Conservation (phyloP, 192 early-diverging fungal species). For the Linnemannia schmuckeri region DNA sequence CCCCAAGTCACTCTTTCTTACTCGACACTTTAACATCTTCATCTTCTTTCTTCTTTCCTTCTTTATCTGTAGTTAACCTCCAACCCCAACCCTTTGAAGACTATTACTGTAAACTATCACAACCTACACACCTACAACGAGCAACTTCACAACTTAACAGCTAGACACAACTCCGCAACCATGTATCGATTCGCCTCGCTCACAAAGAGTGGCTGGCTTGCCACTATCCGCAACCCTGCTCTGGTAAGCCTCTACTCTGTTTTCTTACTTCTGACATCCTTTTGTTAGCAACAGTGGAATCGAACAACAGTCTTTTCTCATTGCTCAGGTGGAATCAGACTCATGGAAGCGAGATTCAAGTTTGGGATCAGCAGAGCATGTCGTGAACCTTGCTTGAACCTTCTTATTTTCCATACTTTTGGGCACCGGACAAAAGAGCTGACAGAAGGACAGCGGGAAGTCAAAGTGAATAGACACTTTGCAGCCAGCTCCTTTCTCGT, state of each 20-base stretch:
- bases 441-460: not conserved
- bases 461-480: not conserved
- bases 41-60: not conserved
- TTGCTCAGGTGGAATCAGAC: not conserved
- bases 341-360: not conserved
- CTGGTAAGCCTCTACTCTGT: constrained; percentile 22
- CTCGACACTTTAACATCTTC: not conserved
- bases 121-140: not conserved
- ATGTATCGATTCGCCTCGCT: constrained; percentile 52
- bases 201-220: constrained; percentile 24
- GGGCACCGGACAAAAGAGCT: not conserved
- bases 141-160: not conserved
- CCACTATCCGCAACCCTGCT: constrained; percentile 19
- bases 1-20: not conserved
- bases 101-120: no score
- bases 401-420: not conserved
- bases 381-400: constrained; percentile 7
- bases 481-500: not conserved
- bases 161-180: not conserved
- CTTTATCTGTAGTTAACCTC: not conserved
- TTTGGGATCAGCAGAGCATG: not conserved
- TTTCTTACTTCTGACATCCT: not conserved
- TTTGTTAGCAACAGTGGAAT: not conserved
- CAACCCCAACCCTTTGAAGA: no score
- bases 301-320: not conserved